Conservation (phyloP, 2,329 filamentous ascomycete species). For the Exophiala sideris region DNA sequence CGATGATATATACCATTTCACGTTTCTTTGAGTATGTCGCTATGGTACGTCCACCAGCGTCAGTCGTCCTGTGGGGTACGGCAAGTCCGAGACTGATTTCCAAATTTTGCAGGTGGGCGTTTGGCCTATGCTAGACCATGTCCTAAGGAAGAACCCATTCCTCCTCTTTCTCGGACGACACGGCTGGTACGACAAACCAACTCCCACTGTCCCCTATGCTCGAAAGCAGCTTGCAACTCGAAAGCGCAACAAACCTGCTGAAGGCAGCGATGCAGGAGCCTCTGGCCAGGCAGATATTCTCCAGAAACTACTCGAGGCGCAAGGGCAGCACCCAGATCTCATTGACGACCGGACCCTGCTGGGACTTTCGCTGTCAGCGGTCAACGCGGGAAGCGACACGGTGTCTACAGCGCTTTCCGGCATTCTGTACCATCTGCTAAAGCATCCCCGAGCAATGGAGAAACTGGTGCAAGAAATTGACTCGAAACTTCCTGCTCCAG, state of each 20-base stretch:
- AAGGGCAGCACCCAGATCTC: slow-evolving; percentile 12
- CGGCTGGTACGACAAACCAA: slow-evolving; percentile 10
- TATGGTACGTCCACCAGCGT: slow-evolving; percentile 2
- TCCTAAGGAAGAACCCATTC: slow-evolving; percentile 34
- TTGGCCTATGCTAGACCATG: slow-evolving; percentile 34
- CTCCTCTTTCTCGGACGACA: slow-evolving; percentile 35
- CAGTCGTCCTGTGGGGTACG: neutral
- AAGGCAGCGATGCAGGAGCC: no score
- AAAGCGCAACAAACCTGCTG: slow-evolving; percentile 29
- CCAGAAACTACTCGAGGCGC: slow-evolving; percentile 23
- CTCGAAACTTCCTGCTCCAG: slow-evolving; percentile 23
- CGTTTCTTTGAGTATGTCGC: no score
- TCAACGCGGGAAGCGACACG: slow-evolving; percentile 67
- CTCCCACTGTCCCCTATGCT: slow-evolving; percentile 53
- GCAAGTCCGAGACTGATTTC: neutral
- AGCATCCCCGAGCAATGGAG: slow-evolving; percentile 49
- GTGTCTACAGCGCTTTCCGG: slow-evolving; percentile 69
- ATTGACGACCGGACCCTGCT: slow-evolving; percentile 17
- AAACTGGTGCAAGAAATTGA: slow-evolving; percentile 30
- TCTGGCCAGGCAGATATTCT: slow-evolving; percentile 10
- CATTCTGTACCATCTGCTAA: slow-evolving; percentile 72
- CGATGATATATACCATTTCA: no score
- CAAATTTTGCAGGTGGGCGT: slow-evolving; percentile 25
- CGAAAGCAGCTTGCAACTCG: slow-evolving; percentile 59
- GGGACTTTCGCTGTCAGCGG: slow-evolving; percentile 25